phyloP scores from a whole-genome alignment of 1,284 basidiomycete species.

The Irpex sp. region DNA sequence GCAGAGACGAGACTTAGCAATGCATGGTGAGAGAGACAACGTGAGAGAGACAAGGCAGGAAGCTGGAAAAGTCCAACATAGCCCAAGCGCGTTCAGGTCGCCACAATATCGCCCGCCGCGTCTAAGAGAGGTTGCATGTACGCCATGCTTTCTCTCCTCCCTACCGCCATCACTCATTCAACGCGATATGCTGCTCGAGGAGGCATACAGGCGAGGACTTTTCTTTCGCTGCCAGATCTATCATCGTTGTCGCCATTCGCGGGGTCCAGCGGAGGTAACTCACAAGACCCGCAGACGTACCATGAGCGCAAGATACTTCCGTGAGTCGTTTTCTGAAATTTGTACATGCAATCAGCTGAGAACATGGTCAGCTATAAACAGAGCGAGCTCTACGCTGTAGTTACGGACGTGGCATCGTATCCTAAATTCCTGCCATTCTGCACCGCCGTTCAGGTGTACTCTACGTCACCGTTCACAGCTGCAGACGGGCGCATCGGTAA shows the following conservation, averaged over 20 bases:
- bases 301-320: slow-evolving; percentile 74
- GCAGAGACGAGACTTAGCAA: slow-evolving; percentile 4
- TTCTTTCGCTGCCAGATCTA: slow-evolving; percentile 36
- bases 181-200: not conserved
- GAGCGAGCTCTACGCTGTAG: slow-evolving; percentile 80
- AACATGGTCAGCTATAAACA: slow-evolving; percentile 55
- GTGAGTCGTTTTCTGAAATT: slow-evolving; percentile 43
- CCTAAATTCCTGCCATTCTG: slow-evolving; percentile 90
- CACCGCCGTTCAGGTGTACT: slow-evolving; percentile 69
- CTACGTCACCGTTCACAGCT: slow-evolving; percentile 25
- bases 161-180: not conserved
- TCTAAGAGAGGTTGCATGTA: not conserved
- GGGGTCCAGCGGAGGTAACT: slow-evolving; percentile 17
- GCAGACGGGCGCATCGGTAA: slow-evolving; percentile 12
- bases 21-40: slow-evolving; percentile 1
- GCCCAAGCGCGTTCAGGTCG: not conserved
- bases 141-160: not conserved
- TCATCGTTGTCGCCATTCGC: slow-evolving; percentile 38
- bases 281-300: slow-evolving; percentile 37
- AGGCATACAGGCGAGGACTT: slow-evolving; percentile 22
- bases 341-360: slow-evolving; percentile 14
- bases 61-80: not conserved
- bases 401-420: slow-evolving; percentile 88
- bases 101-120: not conserved
- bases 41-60: not conserved